These are phyloP conservation scores for Leccinum uliginosum DNA, from an alignment of 768 basidiomycete genomes.

Conservation along the genomic window DNA sequence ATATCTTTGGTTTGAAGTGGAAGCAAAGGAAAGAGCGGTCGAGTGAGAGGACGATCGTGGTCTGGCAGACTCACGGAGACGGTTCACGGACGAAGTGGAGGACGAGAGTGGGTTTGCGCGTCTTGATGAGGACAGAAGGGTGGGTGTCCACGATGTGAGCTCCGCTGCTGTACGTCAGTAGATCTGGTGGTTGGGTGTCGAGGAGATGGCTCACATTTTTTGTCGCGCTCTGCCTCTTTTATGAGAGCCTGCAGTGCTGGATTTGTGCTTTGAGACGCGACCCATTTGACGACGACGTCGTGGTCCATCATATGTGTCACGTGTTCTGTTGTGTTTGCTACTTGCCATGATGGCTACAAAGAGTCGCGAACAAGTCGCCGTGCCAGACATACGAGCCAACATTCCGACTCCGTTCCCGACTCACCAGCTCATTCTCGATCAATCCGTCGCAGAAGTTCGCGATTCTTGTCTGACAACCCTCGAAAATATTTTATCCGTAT, in stretches of 20 bases:
- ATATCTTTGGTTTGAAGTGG: background rate
- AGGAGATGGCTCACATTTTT: conserved; percentile 13
- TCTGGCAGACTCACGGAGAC: conserved; percentile 4
- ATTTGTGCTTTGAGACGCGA: conserved; percentile 22
- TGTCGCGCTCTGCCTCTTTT: conserved; percentile 26
- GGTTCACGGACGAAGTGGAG: conserved; percentile 19
- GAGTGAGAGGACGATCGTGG: conserved; percentile 21
- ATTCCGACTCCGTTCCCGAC: conserved; percentile 25
- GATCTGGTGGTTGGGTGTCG: background rate
- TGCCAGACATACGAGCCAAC: conserved; percentile 1
- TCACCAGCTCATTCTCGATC: conserved; percentile 28
- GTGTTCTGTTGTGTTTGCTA: background rate
- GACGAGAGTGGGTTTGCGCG: conserved; percentile 16
- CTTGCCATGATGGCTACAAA: background rate
- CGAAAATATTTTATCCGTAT: conserved; percentile 56
- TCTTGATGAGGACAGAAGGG: conserved; percentile 2
- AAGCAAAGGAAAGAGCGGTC: background rate
- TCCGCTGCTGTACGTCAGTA: background rate
- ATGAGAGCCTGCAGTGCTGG: conserved; percentile 24
- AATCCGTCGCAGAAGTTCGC: conserved; percentile 72
- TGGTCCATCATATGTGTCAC: conserved; percentile 10
- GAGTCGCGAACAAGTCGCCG: background rate
- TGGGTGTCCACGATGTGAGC: background rate
- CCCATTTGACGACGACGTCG: conserved; percentile 22
- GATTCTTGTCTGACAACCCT: conserved; percentile 72